phyloP scores from a whole-genome alignment of 2,329 filamentous ascomycete genomes.

The Trichoderma harzianum region DNA sequence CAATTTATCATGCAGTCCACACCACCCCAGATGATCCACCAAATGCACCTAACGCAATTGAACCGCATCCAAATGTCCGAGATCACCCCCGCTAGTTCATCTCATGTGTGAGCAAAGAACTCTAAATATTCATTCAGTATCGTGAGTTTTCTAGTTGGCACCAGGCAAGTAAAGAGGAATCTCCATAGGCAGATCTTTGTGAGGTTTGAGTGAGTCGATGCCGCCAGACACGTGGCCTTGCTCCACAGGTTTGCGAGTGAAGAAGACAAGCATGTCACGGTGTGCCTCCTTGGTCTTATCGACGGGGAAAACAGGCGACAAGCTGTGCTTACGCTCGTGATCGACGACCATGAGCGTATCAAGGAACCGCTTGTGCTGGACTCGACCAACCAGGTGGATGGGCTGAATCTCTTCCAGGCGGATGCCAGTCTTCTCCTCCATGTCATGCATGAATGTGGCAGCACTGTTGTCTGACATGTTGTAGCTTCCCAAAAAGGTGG shows the following conservation, averaged over 20 bases:
- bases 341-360: slow-evolving; percentile 30
- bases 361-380: slow-evolving; percentile 27
- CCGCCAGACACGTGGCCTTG: slow-evolving; percentile 25
- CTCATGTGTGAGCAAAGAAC: not conserved
- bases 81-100: not conserved
- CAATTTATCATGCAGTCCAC: not conserved
- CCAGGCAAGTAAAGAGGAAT: slow-evolving; percentile 26
- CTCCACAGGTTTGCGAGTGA: slow-evolving; percentile 28
- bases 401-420: slow-evolving; percentile 24
- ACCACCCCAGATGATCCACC: not conserved
- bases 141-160: not conserved
- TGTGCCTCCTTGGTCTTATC: slow-evolving; percentile 25
- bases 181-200: slow-evolving; percentile 27
- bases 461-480: slow-evolving; percentile 31
- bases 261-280: slow-evolving; percentile 31
- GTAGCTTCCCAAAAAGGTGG: slow-evolving; percentile 27
- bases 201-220: slow-evolving; percentile 27
- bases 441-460: slow-evolving; percentile 31
- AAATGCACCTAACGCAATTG: not conserved
- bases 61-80: not conserved
- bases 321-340: slow-evolving; percentile 29
- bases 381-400: slow-evolving; percentile 23
- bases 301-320: slow-evolving; percentile 25
- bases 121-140: not conserved
- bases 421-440: slow-evolving; percentile 27